Percentiles rank a stretch among this genome's conserved stretches.
These are phyloP conservation scores for Auriscalpium microsporum DNA, from an alignment of 768 basidiomycete species.

Conservation along the genomic window DNA sequence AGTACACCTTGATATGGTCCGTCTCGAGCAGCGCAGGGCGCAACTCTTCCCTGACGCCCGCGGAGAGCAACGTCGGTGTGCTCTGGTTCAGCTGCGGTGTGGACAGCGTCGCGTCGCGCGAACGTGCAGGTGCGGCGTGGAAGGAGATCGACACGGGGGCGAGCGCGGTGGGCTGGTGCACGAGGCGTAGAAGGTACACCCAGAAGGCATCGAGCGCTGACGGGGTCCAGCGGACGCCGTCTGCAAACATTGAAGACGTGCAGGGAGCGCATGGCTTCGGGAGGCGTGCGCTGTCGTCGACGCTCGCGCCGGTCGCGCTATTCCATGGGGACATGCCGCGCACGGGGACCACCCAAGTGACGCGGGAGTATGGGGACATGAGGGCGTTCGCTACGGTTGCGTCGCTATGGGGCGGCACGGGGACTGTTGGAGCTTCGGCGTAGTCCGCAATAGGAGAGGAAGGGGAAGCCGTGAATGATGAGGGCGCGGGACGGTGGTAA, in stretches of 20 bases:
- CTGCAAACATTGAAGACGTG: conserved; percentile 3
- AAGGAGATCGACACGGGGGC: conserved; percentile 46
- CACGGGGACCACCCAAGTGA: conserved; percentile 51
- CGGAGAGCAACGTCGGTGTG: not conserved
- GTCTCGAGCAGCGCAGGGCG: not conserved
- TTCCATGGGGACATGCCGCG: conserved; percentile 46
- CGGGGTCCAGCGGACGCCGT: conserved; percentile 39
- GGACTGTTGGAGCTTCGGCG: not conserved
- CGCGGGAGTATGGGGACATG: conserved; percentile 28
- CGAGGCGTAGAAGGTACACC: conserved; percentile 33
- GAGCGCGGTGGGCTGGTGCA: conserved; percentile 28
- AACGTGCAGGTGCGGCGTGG: conserved; percentile 23
- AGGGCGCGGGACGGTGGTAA: not conserved
- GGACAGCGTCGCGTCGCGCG: not conserved
- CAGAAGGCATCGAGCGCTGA: conserved; percentile 37
- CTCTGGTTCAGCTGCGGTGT: not conserved
- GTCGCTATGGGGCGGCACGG: not conserved
- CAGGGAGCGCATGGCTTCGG: conserved; percentile 9
- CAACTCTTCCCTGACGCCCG: not conserved
- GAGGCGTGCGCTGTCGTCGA: conserved; percentile 19
- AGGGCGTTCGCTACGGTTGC: not conserved
- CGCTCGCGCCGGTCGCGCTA: conserved; percentile 32
- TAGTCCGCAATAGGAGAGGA: not conserved
- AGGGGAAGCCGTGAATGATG: not conserved
- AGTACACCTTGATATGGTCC: conserved; percentile 55